Base-by-base conservation (phyloP, 495 filamentous ascomycete species). In the Penicillium ucsense region DNA sequence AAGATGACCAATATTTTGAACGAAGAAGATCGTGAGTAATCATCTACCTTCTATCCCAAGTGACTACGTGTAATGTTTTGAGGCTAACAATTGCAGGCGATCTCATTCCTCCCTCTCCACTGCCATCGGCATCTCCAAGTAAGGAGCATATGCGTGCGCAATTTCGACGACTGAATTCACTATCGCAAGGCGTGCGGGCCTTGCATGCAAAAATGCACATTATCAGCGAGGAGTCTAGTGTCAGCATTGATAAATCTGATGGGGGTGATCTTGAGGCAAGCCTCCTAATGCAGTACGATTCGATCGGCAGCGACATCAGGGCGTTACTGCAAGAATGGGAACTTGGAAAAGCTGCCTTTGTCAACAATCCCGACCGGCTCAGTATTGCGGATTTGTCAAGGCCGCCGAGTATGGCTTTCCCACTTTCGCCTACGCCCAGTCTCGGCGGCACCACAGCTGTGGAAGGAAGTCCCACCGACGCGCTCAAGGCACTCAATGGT, bases 201-300 rank as follows among this genome's bases (percentile, higher is more conserved):
- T 79, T 98, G 28, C 91, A 97, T 63, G 92, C 92, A 30, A 96
- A 95, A 64, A 83, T 98, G 73, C 89, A 94, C 45, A 74, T 98
- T 10, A 68, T 96, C 38, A 83, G 89, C 33, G 92, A 98, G 66
- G 89, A 95, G 63, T 89, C 88, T 5, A 84, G 86, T 53, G 79
- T 78, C 51, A 78, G 79, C 43, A 68, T 94, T 12, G 83, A 89
- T 54, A 80, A 82, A 52, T 75, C 85, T 5, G 80, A 92, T 52
- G 67, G 85, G 3, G 76, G 78, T 12, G 68, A 71, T 20, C 75
- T 94, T 33, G 87, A 86, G 7, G 71, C 79, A 3, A 81, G 77
- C 45, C 78, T 97, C 29, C 82, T 94, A 66, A 65, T 82, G 30
- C 92, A 96, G 59, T 97, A 97, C 62, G 92, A 98, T 29, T 89